These are phyloP conservation scores for Magnusiomyces starmeri DNA, from an alignment of 1,139 yeast species.

Conservation along the genomic window DNA sequence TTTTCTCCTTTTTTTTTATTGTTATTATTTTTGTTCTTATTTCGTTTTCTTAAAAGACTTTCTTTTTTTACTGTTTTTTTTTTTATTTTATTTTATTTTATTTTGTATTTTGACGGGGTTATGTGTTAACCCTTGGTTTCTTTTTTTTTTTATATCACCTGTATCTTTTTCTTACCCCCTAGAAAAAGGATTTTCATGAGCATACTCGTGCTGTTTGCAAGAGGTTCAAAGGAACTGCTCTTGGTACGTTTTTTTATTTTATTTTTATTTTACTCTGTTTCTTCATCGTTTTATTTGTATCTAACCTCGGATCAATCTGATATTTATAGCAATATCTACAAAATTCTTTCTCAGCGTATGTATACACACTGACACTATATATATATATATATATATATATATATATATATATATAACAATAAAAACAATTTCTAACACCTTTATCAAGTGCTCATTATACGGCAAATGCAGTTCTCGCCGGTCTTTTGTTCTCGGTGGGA, in stretches of 20 bases:
- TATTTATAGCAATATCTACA: conserved; percentile 5
- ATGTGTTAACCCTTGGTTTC: no score
- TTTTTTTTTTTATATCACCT: no score
- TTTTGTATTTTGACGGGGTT: background rate
- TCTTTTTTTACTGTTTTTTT: background rate
- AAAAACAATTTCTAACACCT: background rate
- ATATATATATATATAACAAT: background rate
- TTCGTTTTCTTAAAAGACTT: background rate
- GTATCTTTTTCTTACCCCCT: conserved; percentile 7
- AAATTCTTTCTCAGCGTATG: conserved; percentile 15
- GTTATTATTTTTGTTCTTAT: background rate
- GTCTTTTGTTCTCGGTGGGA: conserved; percentile 32
- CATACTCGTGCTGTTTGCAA: background rate
- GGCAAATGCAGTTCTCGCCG: conserved; percentile 33
- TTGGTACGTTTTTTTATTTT: background rate
- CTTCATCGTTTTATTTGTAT: no score
- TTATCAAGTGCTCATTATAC: conserved; percentile 24
- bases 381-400: no score
- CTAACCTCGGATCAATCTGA: no score
- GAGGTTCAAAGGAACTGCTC: background rate
- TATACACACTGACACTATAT: no score
- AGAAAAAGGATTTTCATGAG: background rate
- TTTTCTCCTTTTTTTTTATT: background rate
- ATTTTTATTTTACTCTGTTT: no score
- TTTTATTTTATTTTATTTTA: background rate